Evolutionary conservation across 139 green algal species (phyloP), one percentile per base, ranked within the genome.

Genomic region (Zygnema circumcarinatum): DNA sequence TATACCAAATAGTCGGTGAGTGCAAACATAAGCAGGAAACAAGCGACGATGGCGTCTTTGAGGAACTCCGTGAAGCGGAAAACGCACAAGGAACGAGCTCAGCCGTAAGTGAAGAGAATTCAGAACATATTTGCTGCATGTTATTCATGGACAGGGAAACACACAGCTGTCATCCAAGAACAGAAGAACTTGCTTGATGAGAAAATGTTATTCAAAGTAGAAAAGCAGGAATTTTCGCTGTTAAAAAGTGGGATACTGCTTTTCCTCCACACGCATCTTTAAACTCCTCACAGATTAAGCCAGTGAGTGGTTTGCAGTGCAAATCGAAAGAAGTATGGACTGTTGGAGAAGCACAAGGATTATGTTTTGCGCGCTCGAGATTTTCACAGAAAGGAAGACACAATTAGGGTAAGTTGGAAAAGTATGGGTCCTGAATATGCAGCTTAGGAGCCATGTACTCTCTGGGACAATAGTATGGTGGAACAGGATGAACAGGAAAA

Each of bases 301-400:
- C n/a, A n/a, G n/a, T n/a, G n/a, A n/a, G n/a, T n/a, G n/a, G n/a
- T n/a, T 2, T 79, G 86, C 88, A 92, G 88, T 36, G 2, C 79
- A 29, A 81, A 76, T 21, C 91, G 95, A 2, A 85, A 84, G 29
- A 87, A 92, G 80, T 95, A 93, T 90, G 97, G 97, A 1, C 81
- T 99, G 67, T 92, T 99, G 0, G 97, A 99, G 83, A 99, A 99
- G 91, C 94, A 98, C 42, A 98, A 98, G 85, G 97, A 99, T 89
- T 99, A 99, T 84, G 74, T 96, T 36, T 87, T 96, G 72, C 96
- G 97, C 74, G 97, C 97, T 0, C 87, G 91, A 11, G 95, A 99
- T 85, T 99, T 96, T 74, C 96, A 99, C 86, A 93, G 93, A 62
- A 99, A 99, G 91, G 94, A 98, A 76, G 92, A 95, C 22, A 89